Evolutionary conservation across 345 rosid genomes (phyloP).

Genomic region (Salix exigua): DNA sequence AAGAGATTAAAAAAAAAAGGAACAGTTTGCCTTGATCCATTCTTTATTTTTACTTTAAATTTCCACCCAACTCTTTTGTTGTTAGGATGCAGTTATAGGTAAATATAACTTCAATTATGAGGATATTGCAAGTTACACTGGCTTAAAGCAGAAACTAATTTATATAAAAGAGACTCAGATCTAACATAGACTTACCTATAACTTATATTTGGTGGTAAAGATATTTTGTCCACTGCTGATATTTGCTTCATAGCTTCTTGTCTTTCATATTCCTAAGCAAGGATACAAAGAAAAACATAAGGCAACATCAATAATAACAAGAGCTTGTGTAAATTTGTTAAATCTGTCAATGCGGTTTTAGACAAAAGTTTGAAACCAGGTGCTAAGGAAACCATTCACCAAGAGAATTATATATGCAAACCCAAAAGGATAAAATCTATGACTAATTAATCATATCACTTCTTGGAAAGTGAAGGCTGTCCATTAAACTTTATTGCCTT

Average conservation of each 20-base stretch:
- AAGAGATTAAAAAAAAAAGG: not conserved
- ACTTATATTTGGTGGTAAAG: conserved; percentile 60
- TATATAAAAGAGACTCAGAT: not conserved
- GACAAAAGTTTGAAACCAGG: not conserved
- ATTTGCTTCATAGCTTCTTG: conserved; percentile 74
- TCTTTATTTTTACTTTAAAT: not conserved
- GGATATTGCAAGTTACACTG: not conserved
- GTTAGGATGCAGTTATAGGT: not conserved
- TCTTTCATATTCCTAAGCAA: conserved; percentile 67
- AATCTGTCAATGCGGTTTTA: not conserved
- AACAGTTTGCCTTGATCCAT: not conserved
- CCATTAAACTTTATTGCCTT: not conserved
- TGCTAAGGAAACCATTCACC: not conserved
- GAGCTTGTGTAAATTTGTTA: not conserved
- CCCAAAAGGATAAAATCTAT: not conserved
- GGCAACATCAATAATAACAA: not conserved
- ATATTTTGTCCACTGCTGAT: conserved; percentile 49
- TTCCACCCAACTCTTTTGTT: not conserved
- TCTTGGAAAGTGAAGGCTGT: not conserved
- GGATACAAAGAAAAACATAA: not conserved
- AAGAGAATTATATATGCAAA: not conserved
- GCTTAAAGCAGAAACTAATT: not conserved
- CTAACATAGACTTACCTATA: conserved; percentile 48
- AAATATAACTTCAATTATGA: not conserved
- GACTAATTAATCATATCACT: not conserved